Evolutionary conservation across 2,329 filamentous ascomycete genomes (phyloP), one percentile per base, ranked within the genome.

Genomic region (Beauveria caledonica): DNA sequence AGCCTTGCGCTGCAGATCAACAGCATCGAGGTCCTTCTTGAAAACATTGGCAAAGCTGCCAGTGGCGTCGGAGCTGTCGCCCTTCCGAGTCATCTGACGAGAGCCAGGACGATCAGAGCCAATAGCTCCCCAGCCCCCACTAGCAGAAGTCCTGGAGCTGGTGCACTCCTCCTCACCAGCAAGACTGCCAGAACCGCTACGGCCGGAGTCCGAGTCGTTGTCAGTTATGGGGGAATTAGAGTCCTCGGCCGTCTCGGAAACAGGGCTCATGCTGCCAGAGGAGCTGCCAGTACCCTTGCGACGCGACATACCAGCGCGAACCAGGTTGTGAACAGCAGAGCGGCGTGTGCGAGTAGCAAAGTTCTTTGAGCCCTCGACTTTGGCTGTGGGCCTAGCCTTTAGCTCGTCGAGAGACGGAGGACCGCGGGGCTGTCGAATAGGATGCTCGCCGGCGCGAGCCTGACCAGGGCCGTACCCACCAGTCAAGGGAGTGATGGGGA

Each of bases 351-450:
- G 92, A 60, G 92, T 86, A 11, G 89, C 89, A 76, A 99, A 99
- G 78, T 99, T 99, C 84, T 97, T 87, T 85, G 93, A 97, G 25
- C 93, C 94, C 73, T 97, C 93, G 64, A 93, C 85, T 77, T 92
- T 96, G 66, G 90, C 87, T 9, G 93, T 97, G 1, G 94, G 94
- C 76, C 92, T 94, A 21, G 87, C 83, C 69, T 88, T 85, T 62
- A 99, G 85, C 76, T 99, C 94, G 66, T 99, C 94, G 55, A 97
- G 82, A 15, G 90, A 86, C 15, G 94, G 94, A 25, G 94, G 94
- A 5, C 92, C 92, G 64, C 92, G 90, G 57, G 94, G 94, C 75
- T 99, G 94, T 62, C 94, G 92, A 57, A 90, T 78, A 9, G 94
- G 94, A 71, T 99, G 94, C 76, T 97, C 94, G 66, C 94, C 94